Conservation (phyloP, 208 protist genomes). For the Leishmania lainsoni region DNA sequence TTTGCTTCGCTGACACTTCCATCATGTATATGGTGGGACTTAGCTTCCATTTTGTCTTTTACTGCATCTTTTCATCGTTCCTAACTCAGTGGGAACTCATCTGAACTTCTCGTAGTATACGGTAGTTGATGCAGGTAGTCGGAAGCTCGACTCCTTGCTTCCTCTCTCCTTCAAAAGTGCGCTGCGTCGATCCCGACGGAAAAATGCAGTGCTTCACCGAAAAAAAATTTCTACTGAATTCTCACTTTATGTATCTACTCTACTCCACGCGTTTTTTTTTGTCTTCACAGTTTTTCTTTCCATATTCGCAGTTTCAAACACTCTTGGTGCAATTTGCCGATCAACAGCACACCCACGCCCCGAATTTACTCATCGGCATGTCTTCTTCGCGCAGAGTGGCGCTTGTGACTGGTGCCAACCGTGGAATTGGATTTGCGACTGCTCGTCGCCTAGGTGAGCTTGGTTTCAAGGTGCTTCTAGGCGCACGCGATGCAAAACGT, state of each 20-base stretch:
- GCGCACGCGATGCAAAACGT: constrained; percentile 53
- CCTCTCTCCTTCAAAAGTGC: not conserved
- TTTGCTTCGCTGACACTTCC: not conserved
- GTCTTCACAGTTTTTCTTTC: not conserved
- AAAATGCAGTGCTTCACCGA: not conserved
- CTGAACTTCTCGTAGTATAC: not conserved
- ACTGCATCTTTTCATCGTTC: constrained; percentile 2
- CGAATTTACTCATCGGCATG: constrained; percentile 15
- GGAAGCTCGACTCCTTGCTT: not conserved
- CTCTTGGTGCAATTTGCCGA: not conserved
- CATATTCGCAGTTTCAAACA: not conserved
- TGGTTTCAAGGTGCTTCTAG: constrained; percentile 75
- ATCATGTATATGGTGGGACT: not conserved
- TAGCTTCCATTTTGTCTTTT: not conserved
- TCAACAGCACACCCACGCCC: not conserved
- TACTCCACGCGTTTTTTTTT: constrained; percentile 5
- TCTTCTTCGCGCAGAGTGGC: constrained; percentile 42
- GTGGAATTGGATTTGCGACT: constrained; percentile 84
- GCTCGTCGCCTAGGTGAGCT: constrained; percentile 62
- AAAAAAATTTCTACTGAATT: not conserved
- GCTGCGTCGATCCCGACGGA: not conserved
- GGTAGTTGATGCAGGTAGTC: not conserved
- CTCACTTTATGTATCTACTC: not conserved
- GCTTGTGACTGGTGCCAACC: constrained; percentile 84
- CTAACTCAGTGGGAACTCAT: not conserved